Evolutionary conservation across 306 rosid species (phyloP), one percentile per base, ranked within the genome.

Genomic region (Sicyos edulis): DNA sequence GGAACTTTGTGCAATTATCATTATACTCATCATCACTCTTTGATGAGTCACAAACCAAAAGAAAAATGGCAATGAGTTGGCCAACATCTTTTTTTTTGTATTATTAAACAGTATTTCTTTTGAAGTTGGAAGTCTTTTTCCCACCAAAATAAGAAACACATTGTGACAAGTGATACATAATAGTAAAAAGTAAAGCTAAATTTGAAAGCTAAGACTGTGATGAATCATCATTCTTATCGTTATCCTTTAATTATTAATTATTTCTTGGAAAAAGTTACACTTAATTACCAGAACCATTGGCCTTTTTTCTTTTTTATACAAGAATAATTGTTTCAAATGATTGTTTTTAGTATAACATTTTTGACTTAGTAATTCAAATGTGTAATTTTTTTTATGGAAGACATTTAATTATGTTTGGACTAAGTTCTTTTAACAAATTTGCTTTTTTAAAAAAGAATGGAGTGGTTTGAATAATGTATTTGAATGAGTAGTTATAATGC

Each of bases 41-140:
- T 53, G 86, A 74, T 83, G 88, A 85, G 80, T 86, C 91, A 87
- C 49, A 22, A 55, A 64, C 79, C 88, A 83, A 80, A 76, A 74
- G 78, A 71, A 74, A 61, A 29, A 55, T 78, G 71, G 52, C 14
- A 49, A 73, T 64, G 75, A 73, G 75, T 72, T 7, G 57, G 54
- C 51, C 14, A 26, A 57, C 22, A 62, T 52, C 53, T n/a, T 49
- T 26, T 71, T 47, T 56, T 57, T 60, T 67, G 72, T 57, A 54
- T 4, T 67, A 32, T 21, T 15, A 22, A 7, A 21, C 26, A 73
- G 52, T 62, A 52, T 52, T 52, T 20, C 10, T 29, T 16, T 61
- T 29, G 40, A 61, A 6, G 63, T 74, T 78, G 85, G 74, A 54
- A 59, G 78, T 84, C 88, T n/a, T 75, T 74, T 78, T 81, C 84